Percentiles rank a stretch among this genome's conserved stretches.
Conservation (phyloP, 192 early-diverging fungal genomes). For the Piromyces finnis region DNA sequence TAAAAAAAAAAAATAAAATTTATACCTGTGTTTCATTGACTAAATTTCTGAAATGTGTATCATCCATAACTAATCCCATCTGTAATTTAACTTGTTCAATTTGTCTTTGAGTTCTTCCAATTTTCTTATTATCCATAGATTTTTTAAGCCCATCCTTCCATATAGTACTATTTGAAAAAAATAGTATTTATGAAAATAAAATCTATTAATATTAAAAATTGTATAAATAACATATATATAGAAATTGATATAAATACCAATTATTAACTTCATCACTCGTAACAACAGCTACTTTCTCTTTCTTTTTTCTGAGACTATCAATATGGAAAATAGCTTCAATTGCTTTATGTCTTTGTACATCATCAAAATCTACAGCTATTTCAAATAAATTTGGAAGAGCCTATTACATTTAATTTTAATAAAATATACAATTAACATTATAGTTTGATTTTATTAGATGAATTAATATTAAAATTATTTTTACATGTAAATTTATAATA, state of each 20-base stretch:
- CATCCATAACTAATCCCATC: conserved; percentile 48
- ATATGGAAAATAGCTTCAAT: conserved; percentile 57
- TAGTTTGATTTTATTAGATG: not conserved
- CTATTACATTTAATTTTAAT: too few species aligned
- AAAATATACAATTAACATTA: conserved; percentile 1
- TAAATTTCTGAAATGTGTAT: conserved; percentile 43
- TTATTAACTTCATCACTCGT: not conserved
- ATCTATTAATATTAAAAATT: too few species aligned
- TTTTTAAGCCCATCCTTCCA: not conserved
- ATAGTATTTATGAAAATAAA: too few species aligned
- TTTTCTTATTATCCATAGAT: not conserved
- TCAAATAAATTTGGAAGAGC: conserved; percentile 52
- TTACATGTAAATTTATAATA: conserved; percentile 27
- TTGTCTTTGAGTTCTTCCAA: conserved; percentile 12
- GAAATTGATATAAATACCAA: not conserved
- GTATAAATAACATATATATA: too few species aligned
- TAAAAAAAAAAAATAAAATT: too few species aligned
- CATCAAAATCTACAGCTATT: conserved; percentile 54
- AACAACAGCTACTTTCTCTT: conserved; percentile 9
- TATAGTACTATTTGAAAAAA: not conserved
- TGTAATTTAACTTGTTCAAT: conserved; percentile 31
- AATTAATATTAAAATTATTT: not conserved
- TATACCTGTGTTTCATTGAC: conserved; percentile 49
- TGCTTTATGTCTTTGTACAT: conserved; percentile 59
- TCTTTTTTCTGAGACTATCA: conserved; percentile 27